A percentile compares a stretch with the other conserved stretches of the same genome.
Conservation (phyloP, 805 yeast species). For the Yarrowia sp. region DNA sequence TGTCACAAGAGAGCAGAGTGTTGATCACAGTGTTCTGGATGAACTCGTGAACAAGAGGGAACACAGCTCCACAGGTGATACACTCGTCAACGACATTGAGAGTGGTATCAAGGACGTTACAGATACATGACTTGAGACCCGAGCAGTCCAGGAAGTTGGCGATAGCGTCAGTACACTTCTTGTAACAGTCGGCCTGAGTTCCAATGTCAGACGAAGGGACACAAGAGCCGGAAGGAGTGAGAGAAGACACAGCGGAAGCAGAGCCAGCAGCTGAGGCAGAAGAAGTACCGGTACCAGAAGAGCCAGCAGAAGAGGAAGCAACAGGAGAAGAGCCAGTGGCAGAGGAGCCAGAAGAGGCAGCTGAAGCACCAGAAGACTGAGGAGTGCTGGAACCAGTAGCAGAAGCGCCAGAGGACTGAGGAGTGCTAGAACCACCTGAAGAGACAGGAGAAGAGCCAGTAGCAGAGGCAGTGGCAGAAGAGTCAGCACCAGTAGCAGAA, state of each 20-base stretch:
- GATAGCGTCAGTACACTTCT: constrained; percentile 13
- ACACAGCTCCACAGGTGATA: constrained; percentile 14
- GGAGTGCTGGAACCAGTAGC: background rate
- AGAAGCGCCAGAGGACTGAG: no score
- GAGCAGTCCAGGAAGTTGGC: background rate
- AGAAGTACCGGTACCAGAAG: no score
- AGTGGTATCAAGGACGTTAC: background rate
- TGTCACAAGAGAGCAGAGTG: constrained; percentile 5
- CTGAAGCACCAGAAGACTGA: background rate
- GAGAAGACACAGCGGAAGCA: background rate
- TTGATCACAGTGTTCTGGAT: background rate
- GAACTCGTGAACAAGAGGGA: constrained; percentile 5
- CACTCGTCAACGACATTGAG: background rate
- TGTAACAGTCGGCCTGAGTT: constrained; percentile 11
- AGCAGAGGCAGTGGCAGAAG: no score
- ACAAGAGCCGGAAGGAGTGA: background rate
- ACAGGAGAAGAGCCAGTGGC: background rate
- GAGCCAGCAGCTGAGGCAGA: no score
- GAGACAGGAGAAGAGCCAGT: no score
- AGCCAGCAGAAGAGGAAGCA: background rate
- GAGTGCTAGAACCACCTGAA: no score
- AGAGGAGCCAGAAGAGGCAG: no score
- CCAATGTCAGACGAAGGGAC: background rate
- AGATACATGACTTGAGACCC: background rate
- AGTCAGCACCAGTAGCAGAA: no score